Evolutionary conservation across 345 rosid species (phyloP).

Genomic region (Eucalyptus brandiana): DNA sequence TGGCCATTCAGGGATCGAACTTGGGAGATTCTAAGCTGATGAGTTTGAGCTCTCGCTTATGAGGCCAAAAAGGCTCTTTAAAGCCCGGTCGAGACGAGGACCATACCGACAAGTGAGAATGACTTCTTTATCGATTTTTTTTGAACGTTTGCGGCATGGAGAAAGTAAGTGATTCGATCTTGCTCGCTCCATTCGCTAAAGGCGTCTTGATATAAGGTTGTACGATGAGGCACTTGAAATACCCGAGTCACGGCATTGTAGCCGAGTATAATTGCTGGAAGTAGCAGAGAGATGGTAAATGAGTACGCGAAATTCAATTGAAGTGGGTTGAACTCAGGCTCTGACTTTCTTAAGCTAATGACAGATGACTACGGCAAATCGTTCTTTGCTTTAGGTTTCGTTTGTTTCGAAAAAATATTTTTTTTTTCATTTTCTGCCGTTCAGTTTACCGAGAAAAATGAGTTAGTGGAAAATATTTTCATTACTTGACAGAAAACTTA

Average conservation of each 20-base stretch:
- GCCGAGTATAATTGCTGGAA: not conserved
- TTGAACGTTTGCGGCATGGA: not conserved
- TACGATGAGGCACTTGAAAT: not conserved
- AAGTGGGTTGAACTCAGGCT: not conserved
- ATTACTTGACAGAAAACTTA: rapidly evolving
- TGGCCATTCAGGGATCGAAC: not conserved
- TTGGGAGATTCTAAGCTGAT: not conserved
- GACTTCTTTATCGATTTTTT: not conserved
- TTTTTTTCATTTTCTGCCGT: rapidly evolving
- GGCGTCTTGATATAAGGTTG: not conserved
- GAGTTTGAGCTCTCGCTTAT: not conserved
- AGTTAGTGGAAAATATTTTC: rapidly evolving
- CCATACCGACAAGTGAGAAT: not conserved
- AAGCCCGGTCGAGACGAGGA: not conserved
- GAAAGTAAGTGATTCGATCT: not conserved
- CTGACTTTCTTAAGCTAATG: not conserved
- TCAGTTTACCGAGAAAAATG: rapidly evolving
- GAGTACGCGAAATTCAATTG: not conserved
- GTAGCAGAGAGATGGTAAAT: not conserved
- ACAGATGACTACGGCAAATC: not conserved
- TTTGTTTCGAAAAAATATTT: too few species aligned
- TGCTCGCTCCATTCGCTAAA: not conserved
- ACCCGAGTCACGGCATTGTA: not conserved
- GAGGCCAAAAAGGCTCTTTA: not conserved
- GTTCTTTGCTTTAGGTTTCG: not conserved